Evolutionary conservation across 225 moss, liverwort and hornwort species (phyloP).

Genomic region (Bryum argenteum): DNA sequence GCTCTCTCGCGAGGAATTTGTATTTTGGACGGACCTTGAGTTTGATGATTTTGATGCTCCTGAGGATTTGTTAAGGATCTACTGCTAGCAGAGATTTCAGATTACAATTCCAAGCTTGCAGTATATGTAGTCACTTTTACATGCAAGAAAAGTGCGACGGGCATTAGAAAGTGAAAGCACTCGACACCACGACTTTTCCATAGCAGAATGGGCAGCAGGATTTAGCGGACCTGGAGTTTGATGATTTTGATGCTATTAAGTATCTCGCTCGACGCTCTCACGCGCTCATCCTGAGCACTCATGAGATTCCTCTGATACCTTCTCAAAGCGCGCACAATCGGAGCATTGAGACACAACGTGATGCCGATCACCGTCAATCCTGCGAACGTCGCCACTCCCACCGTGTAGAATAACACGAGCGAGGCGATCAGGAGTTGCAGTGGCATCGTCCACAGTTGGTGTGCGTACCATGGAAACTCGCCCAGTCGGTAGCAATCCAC

Average conservation of each 20-base stretch:
- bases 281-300: slow-evolving; percentile 53
- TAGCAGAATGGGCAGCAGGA: too few species aligned
- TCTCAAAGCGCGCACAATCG: slow-evolving; percentile 43
- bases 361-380: slow-evolving; percentile 49
- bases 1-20: too few species aligned
- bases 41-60: slow-evolving; percentile 62
- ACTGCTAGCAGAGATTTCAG: too few species aligned
- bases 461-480: slow-evolving; percentile 55
- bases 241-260: slow-evolving; percentile 62
- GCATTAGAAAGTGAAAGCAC: too few species aligned
- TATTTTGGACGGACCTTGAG: background rate
- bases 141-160: too few species aligned
- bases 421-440: slow-evolving; percentile 43
- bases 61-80: slow-evolving; percentile 26
- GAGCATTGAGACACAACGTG: slow-evolving; percentile 44
- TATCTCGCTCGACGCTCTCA: slow-evolving; percentile 57
- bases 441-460: slow-evolving; percentile 58
- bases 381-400: slow-evolving; percentile 59
- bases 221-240: slow-evolving; percentile 30
- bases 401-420: slow-evolving; percentile 42
- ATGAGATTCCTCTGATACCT: slow-evolving; percentile 44
- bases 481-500: slow-evolving; percentile 67
- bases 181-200: too few species aligned
- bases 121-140: too few species aligned
- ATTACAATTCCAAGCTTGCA: too few species aligned